Base-by-base conservation (phyloP, 768 basidiomycete genomes). In the Amanita polypyramis region DNA sequence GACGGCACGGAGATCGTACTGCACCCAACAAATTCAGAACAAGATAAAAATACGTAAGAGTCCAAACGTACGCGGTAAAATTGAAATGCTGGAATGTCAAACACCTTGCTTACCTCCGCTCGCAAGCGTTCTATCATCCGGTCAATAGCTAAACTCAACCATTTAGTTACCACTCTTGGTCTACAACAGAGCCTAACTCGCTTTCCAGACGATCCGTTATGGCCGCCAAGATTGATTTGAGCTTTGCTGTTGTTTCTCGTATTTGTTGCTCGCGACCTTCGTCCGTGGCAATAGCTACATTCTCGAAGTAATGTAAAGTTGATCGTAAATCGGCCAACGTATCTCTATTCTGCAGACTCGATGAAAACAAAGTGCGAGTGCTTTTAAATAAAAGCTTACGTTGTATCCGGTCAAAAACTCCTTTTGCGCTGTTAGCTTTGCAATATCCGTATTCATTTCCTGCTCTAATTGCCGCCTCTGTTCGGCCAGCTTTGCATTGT, bases 1-100 rank as follows among this genome's bases (percentile, higher is more conserved):
- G 4, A 89, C 87, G 6, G 75, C 81, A 2, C 85, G 82, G 19
- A 92, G 75, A 53, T 89, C 85, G 56, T 90, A 92, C 86, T 90
- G 35, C 9, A 38, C 27, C 43, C 43, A 4, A 32, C 49, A 17
- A 7, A 43, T 4, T 21, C 17, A 19, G n/a, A 7, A 21, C 20
- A 21, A 25, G 29, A 37, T 14, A 46, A 19, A n/a, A 23, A 21
- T n/a, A 25, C 5, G 9, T 17, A 15, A 19, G 14, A 15, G 45
- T 10, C 17, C 23, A 8, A 33, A 65, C 74, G 29, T 51, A 78
- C 86, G 53, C 72, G 73, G 56, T 74, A 70, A 43, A 74, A 63
- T 55, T 82, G 79, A 30, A 90, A 60, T 52, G 85, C 85, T 0
- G 80, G 75, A 43, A 75, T 74, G 25, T 86, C 74, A 36, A 79